phyloP scores from a whole-genome alignment of 192 early-diverging fungal species.

The Pilaira anomala region DNA sequence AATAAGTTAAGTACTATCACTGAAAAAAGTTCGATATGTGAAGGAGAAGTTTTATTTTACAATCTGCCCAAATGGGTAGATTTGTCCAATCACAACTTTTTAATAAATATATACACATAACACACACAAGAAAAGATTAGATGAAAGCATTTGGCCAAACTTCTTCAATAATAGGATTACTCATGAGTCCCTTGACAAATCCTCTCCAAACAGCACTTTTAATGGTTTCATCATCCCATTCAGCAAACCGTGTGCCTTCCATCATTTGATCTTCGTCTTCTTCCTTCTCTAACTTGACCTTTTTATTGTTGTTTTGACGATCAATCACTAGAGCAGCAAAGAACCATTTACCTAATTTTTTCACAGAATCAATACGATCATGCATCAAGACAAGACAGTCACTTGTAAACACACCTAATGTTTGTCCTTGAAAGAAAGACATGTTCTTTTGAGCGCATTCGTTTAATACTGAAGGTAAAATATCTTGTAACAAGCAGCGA shows the following conservation, averaged over 20 bases:
- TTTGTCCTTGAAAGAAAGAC: constrained; percentile 43
- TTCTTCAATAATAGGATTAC: constrained; percentile 31
- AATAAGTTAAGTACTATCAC: too few species aligned
- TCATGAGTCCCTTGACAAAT: constrained; percentile 38
- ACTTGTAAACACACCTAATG: constrained; percentile 38
- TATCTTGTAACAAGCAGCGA: constrained; percentile 23
- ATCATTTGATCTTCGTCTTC: too few species aligned
- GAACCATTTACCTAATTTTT: constrained; percentile 15
- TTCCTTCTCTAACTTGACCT: background rate
- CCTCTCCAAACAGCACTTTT: constrained; percentile 35
- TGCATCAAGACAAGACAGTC: constrained; percentile 37
- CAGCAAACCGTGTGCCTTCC: constrained; percentile 10
- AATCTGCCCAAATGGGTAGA: too few species aligned
- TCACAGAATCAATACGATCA: background rate
- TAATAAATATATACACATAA: too few species aligned
- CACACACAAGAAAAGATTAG: background rate
- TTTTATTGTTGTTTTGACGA: background rate
- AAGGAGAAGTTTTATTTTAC: too few species aligned
- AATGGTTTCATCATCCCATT: constrained; percentile 20
- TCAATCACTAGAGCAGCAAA: constrained; percentile 22
- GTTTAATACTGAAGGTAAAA: constrained; percentile 21
- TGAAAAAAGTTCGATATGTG: too few species aligned
- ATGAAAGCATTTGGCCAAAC: constrained; percentile 34
- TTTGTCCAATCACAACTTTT: too few species aligned
- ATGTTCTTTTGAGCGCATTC: constrained; percentile 5